These are phyloP conservation scores for Graphiopsis chlorocephala DNA, from an alignment of 2,329 filamentous ascomycete genomes.

Conservation along the genomic window DNA sequence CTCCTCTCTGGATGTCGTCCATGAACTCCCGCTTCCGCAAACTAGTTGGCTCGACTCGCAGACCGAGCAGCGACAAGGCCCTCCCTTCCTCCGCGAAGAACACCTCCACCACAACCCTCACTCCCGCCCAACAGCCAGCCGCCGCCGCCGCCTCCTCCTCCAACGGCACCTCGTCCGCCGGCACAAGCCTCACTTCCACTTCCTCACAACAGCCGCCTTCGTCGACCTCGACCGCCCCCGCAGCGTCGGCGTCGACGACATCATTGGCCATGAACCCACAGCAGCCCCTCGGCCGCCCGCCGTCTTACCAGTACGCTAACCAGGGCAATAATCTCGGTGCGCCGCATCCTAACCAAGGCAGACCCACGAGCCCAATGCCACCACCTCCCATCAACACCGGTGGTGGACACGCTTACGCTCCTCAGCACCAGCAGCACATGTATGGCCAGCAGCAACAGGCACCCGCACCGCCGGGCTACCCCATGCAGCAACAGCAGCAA, in stretches of 20 bases:
- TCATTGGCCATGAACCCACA: slow-evolving; percentile 55
- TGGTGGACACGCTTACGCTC: slow-evolving; percentile 50
- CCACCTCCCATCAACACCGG: slow-evolving; percentile 47
- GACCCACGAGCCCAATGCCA: slow-evolving; percentile 47
- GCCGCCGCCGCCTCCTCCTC: slow-evolving; percentile 23
- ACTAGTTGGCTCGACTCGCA: slow-evolving; percentile 79
- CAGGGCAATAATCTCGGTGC: slow-evolving; percentile 37
- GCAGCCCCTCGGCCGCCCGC: slow-evolving; percentile 58
- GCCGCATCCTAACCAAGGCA: slow-evolving; percentile 43
- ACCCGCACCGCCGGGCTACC: slow-evolving; percentile 37
- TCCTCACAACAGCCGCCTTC: slow-evolving; percentile 32
- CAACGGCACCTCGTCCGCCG: slow-evolving; percentile 39
- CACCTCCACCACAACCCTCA: slow-evolving; percentile 39
- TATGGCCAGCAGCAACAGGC: slow-evolving; percentile 34
- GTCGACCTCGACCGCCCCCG: slow-evolving; percentile 20
- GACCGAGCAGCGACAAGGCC: slow-evolving; percentile 66
- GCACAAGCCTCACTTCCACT: slow-evolving; percentile 29
- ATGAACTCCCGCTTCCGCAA: slow-evolving; percentile 76
- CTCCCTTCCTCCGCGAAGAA: slow-evolving; percentile 35
- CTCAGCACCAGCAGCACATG: slow-evolving; percentile 42
- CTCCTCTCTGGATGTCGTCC: slow-evolving; percentile 61
- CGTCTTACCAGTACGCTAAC: slow-evolving; percentile 60
- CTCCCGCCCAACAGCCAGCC: slow-evolving; percentile 29
- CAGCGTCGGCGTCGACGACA: slow-evolving; percentile 45
- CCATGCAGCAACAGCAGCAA: slow-evolving; percentile 31